Base-by-base conservation (phyloP, 2,329 filamentous ascomycete species). In the Microdochium nivale region DNA sequence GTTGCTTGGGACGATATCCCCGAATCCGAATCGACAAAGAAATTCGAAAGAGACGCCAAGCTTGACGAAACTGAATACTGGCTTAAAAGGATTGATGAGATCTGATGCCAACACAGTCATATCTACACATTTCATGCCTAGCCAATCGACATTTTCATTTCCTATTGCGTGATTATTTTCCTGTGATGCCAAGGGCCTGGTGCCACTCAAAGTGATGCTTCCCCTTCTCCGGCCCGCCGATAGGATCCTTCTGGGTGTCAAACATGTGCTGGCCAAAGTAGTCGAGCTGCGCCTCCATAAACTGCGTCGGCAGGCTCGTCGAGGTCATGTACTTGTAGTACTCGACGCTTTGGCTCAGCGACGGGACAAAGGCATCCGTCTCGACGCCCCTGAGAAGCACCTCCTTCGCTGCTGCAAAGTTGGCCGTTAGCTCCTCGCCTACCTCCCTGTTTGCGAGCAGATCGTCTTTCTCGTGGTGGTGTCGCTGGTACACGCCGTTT, bases 271-370 rank as follows among this genome's bases (percentile, higher is more conserved):
- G 74, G 0, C 85, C 84, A 62, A 88, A 88, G 60, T 82, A 87
- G 61, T 88, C 84, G 63, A 88, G 68, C 68, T 88, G 77, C 0
- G 84, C 84, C 65, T 88, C 84, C 68, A 84, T 83, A 60, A 88
- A 87, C 52, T 78, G 76, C 3, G 83, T 87, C 0, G 84, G 84
- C 30, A 88, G 63, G 53, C 77, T 75, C 2, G 75, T 78, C 16
- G 77, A 78, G 1, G 74, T 78, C 25, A 74, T 74, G 50, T 84
- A 84, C 66, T 88, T 88, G 58, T 84, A 67, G 59, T 85, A 87
- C 57, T 88, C 85, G 50, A 88, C 61, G 1, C 74, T 84, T 1
- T 82, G 77, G 33, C 77, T 77, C 48, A 88, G 64, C 1, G 78
- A 75, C 0, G 83, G 84, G 2, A 84, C 69, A 49, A 81, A 76